Conservation (phyloP, 805 yeast species). For the Kazachstania martiniae region DNA sequence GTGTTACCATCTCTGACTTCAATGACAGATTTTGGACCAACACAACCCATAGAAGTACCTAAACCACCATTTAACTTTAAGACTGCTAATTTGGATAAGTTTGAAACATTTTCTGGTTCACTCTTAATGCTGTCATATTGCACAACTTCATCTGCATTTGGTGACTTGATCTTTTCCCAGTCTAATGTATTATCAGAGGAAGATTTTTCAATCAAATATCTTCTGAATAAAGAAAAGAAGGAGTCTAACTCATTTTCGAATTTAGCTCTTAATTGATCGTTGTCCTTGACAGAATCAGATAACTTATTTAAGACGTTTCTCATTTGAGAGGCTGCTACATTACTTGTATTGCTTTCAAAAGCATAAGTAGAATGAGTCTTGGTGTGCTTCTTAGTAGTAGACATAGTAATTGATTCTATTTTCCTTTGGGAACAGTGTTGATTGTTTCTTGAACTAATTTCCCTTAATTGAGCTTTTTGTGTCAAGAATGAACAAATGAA, state of each 20-base stretch:
- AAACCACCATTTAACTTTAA: constrained; percentile 95
- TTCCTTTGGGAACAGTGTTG: no score
- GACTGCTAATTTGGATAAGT: constrained; percentile 78
- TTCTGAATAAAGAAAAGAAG: constrained; percentile 84
- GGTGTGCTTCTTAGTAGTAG: constrained; percentile 28
- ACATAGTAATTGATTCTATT: constrained; percentile 3
- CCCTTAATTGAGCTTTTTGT: no score
- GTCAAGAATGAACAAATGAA: no score
- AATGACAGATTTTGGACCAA: constrained; percentile 88
- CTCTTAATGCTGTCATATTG: constrained; percentile 41
- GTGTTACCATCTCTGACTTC: constrained; percentile 99
- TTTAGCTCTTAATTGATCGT: constrained; percentile 34
- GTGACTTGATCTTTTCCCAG: constrained; percentile 95
- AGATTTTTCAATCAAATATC: constrained; percentile 84
- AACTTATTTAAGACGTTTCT: constrained; percentile 86
- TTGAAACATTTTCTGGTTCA: constrained; percentile 17
- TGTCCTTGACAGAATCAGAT: constrained; percentile 65
- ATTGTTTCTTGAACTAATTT: no score
- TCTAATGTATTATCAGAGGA: constrained; percentile 55
- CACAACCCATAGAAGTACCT: constrained; percentile 99
- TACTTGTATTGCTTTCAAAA: constrained; percentile 88
- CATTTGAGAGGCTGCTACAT: constrained; percentile 96
- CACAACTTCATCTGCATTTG: constrained; percentile 80
- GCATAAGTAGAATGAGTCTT: constrained; percentile 44
- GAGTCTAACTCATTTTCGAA: constrained; percentile 83